Evolutionary conservation across 768 basidiomycete species (phyloP), one percentile per base, ranked within the genome.

Genomic region (Tulasnella sp.): DNA sequence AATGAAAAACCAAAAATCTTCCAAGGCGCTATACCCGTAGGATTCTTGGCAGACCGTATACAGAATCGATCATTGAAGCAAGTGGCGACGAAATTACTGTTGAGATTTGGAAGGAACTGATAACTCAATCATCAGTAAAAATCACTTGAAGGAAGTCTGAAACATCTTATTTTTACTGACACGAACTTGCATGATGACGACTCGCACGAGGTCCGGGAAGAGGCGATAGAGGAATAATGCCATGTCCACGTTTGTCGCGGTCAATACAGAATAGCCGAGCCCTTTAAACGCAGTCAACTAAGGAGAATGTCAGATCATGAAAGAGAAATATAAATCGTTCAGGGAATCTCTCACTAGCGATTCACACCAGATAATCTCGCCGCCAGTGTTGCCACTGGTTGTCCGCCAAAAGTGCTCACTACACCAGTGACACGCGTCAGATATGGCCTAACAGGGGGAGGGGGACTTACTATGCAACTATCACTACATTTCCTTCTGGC

Each of bases 1-100:
- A 53, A 53, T 21, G 51, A n/a, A 10, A 53, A 22, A 19, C 51
- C 51, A n/a, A 53, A 53, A 15, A 53, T 53, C n/a, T 53, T 53
- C 51, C 51, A 53, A 17, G 51, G 51, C 30, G 51, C 30, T 29
- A 53, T 53, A 10, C 51, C 51, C 9, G n/a, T 53, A 15, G 51
- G 51, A 19, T 53, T 53, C 3, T 30, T 34, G 22, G 30, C 51
- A 11, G 51, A 53, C 30, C 34, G 15, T 30, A 53, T 30, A 38
- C 51, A 53, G n/a, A 19, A 17, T 51, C 31, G 49, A 12, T 51
- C 25, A 10, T 51, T 51, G 49, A 51, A 51, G 49, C 49, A 51
- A 22, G 25, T 24, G 5, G 27, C 27, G 3, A 51, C 10, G 25
- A 51, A 31, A 25, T 51, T 51, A 12, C 12, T 51, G 25, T 25